phyloP scores from a whole-genome alignment of 106 monocot genomes.

The Hemerocallis citrina region DNA sequence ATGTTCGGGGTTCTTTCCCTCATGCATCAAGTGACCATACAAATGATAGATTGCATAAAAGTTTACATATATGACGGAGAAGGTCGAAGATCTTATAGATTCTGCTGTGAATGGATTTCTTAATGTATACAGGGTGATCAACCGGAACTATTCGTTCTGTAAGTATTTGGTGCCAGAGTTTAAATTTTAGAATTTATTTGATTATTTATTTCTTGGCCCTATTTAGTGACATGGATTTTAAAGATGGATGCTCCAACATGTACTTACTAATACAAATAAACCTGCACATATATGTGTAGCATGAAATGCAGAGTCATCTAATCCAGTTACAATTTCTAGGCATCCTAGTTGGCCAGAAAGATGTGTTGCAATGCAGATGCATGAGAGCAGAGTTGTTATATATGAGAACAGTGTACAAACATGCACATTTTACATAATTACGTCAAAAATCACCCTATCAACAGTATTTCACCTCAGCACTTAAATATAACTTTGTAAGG shows the following conservation, averaged over 20 bases:
- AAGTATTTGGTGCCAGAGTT: background rate
- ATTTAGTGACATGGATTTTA: background rate
- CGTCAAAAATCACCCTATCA: too few species aligned
- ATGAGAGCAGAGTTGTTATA: background rate
- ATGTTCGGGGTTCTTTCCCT: background rate
- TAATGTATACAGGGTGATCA: too few species aligned
- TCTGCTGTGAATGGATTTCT: too few species aligned
- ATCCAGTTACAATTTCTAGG: background rate
- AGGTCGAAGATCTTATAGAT: background rate
- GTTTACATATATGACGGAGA: background rate
- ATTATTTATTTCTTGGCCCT: background rate
- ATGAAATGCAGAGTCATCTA: background rate
- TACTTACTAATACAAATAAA: background rate
- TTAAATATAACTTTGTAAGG: too few species aligned
- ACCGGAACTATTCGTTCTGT: background rate
- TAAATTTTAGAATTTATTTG: background rate
- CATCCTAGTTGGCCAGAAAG: background rate
- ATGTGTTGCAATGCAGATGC: background rate
- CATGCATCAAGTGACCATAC: background rate
- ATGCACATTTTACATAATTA: too few species aligned
- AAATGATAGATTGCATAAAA: background rate
- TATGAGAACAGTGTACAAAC: background rate
- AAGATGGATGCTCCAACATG: background rate
- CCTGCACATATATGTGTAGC: too few species aligned
- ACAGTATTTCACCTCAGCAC: too few species aligned